Percentiles rank a stretch among this genome's conserved stretches.
phyloP scores from a whole-genome alignment of 768 basidiomycete genomes.

The Trametes gibbosa region DNA sequence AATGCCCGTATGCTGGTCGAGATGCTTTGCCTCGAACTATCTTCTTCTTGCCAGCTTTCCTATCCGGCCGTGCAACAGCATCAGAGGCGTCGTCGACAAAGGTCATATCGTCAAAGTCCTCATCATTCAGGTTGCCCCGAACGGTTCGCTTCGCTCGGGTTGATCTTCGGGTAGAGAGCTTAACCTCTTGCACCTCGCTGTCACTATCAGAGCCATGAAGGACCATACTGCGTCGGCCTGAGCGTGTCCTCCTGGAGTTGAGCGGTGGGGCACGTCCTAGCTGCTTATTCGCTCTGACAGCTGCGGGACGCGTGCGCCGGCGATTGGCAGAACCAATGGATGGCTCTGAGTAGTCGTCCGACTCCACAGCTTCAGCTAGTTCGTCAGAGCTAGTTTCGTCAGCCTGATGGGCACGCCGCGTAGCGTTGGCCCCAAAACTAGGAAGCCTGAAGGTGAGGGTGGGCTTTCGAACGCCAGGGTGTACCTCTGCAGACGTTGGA shows the following conservation, averaged over 20 bases:
- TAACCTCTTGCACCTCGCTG: conserved; percentile 31
- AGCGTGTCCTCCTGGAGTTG: conserved; percentile 63
- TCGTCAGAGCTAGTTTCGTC: conserved; percentile 21
- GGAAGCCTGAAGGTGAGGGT: conserved; percentile 31
- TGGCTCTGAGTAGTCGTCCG: conserved; percentile 18
- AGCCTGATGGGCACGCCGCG: conserved; percentile 23
- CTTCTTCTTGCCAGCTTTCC: conserved; percentile 33
- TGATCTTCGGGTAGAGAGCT: conserved; percentile 41
- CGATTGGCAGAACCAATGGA: conserved; percentile 5
- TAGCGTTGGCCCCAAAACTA: conserved; percentile 23
- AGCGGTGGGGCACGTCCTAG: conserved; percentile 50
- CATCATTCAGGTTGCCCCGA: conserved; percentile 21
- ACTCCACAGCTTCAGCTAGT: conserved; percentile 9
- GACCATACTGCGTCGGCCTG: conserved; percentile 27
- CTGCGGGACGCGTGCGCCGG: conserved; percentile 18
- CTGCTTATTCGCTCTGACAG: conserved; percentile 14
- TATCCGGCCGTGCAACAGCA: conserved; percentile 17
- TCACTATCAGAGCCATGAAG: conserved; percentile 39
- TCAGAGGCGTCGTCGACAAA: conserved; percentile 28
- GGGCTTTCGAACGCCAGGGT: conserved; percentile 56
- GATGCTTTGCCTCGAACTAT: conserved; percentile 33
- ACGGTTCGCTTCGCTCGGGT: conserved; percentile 36
- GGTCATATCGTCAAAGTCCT: conserved; percentile 18
- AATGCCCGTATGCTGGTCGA: conserved; percentile 49
- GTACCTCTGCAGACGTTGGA: conserved; percentile 55